Evolutionary conservation across 2,329 filamentous ascomycete genomes (phyloP).

Genomic region (Pseudophaeomoniella oleicola): DNA sequence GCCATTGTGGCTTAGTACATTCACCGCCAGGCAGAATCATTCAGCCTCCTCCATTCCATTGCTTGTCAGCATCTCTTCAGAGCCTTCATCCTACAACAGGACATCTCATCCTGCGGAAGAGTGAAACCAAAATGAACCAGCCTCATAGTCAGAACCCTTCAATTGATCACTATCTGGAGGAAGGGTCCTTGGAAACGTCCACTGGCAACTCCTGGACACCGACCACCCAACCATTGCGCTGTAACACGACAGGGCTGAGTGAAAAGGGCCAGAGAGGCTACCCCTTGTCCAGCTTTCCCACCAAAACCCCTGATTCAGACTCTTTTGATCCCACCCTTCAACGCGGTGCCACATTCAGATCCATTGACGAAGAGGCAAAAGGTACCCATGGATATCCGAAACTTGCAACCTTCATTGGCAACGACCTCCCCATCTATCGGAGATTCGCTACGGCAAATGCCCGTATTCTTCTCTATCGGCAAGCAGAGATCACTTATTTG

Average conservation of each 20-base stretch:
- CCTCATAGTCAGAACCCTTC: too few species aligned
- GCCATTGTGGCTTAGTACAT: too few species aligned
- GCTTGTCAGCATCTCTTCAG: too few species aligned
- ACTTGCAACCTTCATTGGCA: constrained; percentile 1
- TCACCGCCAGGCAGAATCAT: too few species aligned
- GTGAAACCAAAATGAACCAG: too few species aligned
- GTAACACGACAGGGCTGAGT: neutral
- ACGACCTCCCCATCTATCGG: constrained; percentile 12
- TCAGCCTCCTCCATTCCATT: too few species aligned
- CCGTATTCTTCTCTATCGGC: constrained; percentile 15
- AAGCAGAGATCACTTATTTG: constrained; percentile 15
- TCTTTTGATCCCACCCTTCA: neutral
- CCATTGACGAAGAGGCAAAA: neutral
- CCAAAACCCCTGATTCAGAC: neutral
- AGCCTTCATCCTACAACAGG: too few species aligned
- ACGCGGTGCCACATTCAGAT: neutral
- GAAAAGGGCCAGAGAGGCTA: neutral
- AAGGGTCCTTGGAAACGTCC: too few species aligned
- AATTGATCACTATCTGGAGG: too few species aligned
- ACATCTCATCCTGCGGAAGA: too few species aligned
- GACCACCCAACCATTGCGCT: neutral
- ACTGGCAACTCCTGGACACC: too few species aligned
- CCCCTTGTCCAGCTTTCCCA: neutral
- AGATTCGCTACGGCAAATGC: constrained; percentile 14
- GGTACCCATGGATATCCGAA: neutral